Conservation (phyloP, 1,284 basidiomycete genomes). For the Fistulinella staudtii region DNA sequence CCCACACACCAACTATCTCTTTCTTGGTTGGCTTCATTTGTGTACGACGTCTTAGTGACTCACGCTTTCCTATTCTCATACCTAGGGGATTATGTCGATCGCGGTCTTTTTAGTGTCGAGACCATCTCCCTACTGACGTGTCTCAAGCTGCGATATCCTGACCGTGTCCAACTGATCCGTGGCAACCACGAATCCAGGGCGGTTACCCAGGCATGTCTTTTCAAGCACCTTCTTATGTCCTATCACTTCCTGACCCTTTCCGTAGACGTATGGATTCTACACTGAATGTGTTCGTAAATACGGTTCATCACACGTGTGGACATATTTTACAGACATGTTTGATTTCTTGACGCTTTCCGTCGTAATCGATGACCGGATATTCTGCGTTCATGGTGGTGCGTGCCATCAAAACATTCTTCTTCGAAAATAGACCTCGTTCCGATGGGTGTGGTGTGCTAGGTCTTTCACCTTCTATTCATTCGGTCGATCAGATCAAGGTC, state of each 20-base stretch:
- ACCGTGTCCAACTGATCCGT: conserved; percentile 94
- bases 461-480: conserved; percentile 95
- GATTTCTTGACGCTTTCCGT: conserved; percentile 97
- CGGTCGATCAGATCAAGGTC: conserved; percentile 99
- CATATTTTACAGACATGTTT: conserved; percentile 99
- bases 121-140: conserved; percentile 97
- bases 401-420: conserved; percentile 1
- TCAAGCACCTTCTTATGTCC: neutral
- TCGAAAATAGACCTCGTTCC: conserved; percentile 10
- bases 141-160: conserved; percentile 95
- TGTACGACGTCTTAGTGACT: neutral
- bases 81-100: conserved; percentile 95
- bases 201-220: conserved; percentile 82
- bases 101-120: conserved; percentile 96
- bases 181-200: conserved; percentile 99
- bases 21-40: conserved; percentile 66
- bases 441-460: conserved; percentile 44
- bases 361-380: conserved; percentile 98
- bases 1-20: conserved; percentile 96
- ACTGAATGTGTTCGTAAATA: conserved; percentile 98
- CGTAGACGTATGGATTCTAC: conserved; percentile 98
- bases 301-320: conserved; percentile 95
- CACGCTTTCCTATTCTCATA: conserved; percentile 2
- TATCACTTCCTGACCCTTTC: conserved; percentile 21
- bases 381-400: conserved; percentile 95